A percentile compares a stretch with the other conserved stretches of the same genome.
Conservation (phyloP, 2,329 filamentous ascomycete species). For the Diaporthe sp. region DNA sequence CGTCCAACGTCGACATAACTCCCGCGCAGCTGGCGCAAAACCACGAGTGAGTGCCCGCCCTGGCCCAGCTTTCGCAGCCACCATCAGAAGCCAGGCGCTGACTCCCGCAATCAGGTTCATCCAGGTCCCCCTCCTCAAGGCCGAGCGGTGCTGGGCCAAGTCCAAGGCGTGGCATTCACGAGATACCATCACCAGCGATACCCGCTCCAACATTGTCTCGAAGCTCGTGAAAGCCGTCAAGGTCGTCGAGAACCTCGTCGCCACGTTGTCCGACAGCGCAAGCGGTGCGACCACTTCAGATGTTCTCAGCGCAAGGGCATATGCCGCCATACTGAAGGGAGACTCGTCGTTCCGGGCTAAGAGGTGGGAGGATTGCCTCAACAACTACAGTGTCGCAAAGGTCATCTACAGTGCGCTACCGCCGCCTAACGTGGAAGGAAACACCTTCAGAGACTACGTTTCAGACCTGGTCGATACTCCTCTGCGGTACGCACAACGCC, state of each 20-base stretch:
- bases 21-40: slow-evolving; percentile 80
- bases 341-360: slow-evolving; percentile 88
- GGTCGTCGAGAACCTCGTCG: slow-evolving; percentile 75
- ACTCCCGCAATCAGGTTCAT: slow-evolving; percentile 68
- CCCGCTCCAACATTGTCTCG: slow-evolving; percentile 89
- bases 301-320: slow-evolving; percentile 86
- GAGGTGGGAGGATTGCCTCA: slow-evolving; percentile 83
- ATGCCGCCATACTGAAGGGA: slow-evolving; percentile 80
- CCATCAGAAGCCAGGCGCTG: background rate
- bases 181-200: slow-evolving; percentile 82
- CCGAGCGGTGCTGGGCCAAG: slow-evolving; percentile 88
- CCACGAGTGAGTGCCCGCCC: slow-evolving; percentile 70
- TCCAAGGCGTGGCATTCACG: slow-evolving; percentile 93
- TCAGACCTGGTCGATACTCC: slow-evolving; percentile 90
- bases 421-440: slow-evolving; percentile 69
- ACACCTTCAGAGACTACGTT: slow-evolving; percentile 87
- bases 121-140: slow-evolving; percentile 82
- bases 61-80: background rate
- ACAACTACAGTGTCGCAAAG: slow-evolving; percentile 79
- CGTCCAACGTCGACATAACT: slow-evolving; percentile 76
- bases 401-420: slow-evolving; percentile 85
- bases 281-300: slow-evolving; percentile 77
- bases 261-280: slow-evolving; percentile 71
- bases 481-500: slow-evolving; percentile 93
- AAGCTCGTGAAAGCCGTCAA: slow-evolving; percentile 83